Evolutionary conservation across 768 basidiomycete species (phyloP).

Genomic region (Rickenella mellea): DNA sequence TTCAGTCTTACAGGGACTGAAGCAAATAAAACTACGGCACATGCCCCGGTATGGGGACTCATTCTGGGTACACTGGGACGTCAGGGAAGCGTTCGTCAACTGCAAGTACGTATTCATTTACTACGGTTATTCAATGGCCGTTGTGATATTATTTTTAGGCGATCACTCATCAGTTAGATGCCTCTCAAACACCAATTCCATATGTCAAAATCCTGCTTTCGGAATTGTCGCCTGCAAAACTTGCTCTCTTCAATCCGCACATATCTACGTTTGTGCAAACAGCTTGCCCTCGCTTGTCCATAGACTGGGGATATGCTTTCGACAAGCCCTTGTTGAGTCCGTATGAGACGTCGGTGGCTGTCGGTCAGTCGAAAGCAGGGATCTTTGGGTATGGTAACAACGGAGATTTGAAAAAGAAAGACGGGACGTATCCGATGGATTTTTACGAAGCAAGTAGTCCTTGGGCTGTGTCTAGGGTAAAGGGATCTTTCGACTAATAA

Average conservation of each 20-base stretch:
- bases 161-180: conserved; percentile 60
- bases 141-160: conserved; percentile 32
- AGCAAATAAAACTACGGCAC: conserved; percentile 7
- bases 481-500: conserved; percentile 22
- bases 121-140: neutral
- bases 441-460: conserved; percentile 81
- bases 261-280: conserved; percentile 92
- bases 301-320: conserved; percentile 99
- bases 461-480: conserved; percentile 62
- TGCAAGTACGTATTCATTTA: conserved; percentile 43
- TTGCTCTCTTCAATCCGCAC: conserved; percentile 72
- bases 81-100: conserved; percentile 86
- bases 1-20: conserved; percentile 3
- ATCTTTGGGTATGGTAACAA: too few relatives aligned
- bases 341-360: conserved; percentile 84
- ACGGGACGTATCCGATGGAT: conserved; percentile 85
- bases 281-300: conserved; percentile 90
- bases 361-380: conserved; percentile 36
- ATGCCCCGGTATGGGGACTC: conserved; percentile 66
- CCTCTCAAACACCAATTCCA: conserved; percentile 48
- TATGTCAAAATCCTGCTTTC: conserved; percentile 88
- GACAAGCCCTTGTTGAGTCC: conserved; percentile 80
- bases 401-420: conserved; percentile 16
- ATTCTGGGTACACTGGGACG: conserved; percentile 90
- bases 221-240: conserved; percentile 92